phyloP scores from a whole-genome alignment of 768 basidiomycete species.

The Amylocystis lapponica region DNA sequence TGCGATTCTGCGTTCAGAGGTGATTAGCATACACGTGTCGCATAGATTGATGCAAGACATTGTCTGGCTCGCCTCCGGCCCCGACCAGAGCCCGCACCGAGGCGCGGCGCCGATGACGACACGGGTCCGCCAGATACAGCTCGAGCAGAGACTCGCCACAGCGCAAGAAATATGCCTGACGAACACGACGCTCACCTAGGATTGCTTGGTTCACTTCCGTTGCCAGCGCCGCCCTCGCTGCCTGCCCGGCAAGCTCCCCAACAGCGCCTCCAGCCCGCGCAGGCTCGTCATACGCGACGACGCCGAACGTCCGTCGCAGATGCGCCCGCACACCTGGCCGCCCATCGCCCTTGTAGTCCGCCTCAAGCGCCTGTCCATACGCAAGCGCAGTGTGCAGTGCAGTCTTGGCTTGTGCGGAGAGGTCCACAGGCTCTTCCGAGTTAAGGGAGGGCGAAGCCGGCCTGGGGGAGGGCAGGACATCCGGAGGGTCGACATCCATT shows the following conservation, averaged over 20 bases:
- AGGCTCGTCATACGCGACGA: slow-evolving; percentile 78
- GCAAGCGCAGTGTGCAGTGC: slow-evolving; percentile 60
- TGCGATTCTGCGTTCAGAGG: slow-evolving; percentile 59
- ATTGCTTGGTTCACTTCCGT: slow-evolving; percentile 80
- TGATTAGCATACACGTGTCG: slow-evolving; percentile 1
- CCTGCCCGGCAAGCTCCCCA: slow-evolving; percentile 62
- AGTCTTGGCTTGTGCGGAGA: slow-evolving; percentile 31
- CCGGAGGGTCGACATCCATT: slow-evolving; percentile 49
- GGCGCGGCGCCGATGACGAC: no score
- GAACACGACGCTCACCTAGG: slow-evolving; percentile 42
- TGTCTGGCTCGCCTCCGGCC: no score
- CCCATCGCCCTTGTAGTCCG: slow-evolving; percentile 58
- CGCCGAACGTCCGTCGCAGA: slow-evolving; percentile 70
- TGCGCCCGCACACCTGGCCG: slow-evolving; percentile 60
- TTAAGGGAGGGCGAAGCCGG: slow-evolving; percentile 15
- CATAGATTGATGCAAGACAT: no score
- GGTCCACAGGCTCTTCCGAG: neutral
- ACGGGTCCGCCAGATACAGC: neutral
- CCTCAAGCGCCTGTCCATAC: slow-evolving; percentile 69
- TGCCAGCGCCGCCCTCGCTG: slow-evolving; percentile 58
- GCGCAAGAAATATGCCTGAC: neutral
- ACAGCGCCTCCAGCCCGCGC: slow-evolving; percentile 58
- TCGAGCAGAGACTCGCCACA: neutral
- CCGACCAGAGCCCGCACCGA: no score
- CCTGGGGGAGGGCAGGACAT: no score